Conservation (phyloP, 148 eudicot genomes). For the Nyssa sinensis region DNA sequence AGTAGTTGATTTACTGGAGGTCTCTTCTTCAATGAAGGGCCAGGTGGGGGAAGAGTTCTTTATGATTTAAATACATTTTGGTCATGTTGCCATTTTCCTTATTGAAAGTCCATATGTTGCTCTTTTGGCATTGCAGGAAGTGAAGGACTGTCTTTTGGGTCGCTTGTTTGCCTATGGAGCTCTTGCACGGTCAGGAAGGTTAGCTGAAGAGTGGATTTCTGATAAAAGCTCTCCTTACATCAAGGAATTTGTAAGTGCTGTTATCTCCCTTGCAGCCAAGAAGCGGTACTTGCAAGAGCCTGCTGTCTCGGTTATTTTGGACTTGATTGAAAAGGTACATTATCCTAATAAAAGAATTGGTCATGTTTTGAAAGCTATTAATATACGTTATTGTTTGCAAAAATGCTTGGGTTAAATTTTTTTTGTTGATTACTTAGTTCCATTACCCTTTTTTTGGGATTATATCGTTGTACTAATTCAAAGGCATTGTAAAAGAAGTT, state of each 20-base stretch:
- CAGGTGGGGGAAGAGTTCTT: conserved; percentile 54
- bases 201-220: conserved; percentile 55
- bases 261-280: conserved; percentile 67
- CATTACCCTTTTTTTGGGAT: not conserved
- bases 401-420: not conserved
- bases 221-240: conserved; percentile 47
- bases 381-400: not conserved
- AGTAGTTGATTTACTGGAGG: conserved; percentile 64
- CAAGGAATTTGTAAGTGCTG: conserved; percentile 57
- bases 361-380: not conserved
- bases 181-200: conserved; percentile 75
- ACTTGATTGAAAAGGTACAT: conserved; percentile 70
- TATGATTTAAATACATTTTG: not conserved
- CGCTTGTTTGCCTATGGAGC: conserved; percentile 95
- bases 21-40: conserved; percentile 90
- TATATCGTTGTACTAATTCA: not conserved
- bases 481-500: not conserved
- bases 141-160: conserved; percentile 73
- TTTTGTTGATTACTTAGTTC: not conserved
- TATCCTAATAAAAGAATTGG: not conserved
- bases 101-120: conserved; percentile 9
- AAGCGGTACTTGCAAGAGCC: conserved; percentile 91
- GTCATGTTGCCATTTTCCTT: not conserved
- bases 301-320: conserved; percentile 61
- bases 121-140: conserved; percentile 59